Base-by-base conservation (phyloP, 2,329 filamentous ascomycete species). In the Bipolaris gigantea region DNA sequence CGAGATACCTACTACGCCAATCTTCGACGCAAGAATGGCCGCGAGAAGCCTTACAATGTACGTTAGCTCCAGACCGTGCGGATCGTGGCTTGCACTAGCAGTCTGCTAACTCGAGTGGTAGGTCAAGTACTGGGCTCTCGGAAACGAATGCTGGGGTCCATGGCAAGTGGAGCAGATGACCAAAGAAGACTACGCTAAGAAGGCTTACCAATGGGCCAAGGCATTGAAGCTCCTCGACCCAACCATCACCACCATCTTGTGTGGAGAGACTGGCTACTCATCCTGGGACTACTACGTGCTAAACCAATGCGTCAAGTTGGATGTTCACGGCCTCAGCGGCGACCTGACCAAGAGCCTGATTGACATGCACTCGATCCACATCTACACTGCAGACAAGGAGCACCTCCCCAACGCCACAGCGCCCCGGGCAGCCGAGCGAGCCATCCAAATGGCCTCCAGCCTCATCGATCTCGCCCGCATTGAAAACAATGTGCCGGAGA, bases 101-200 rank as follows among this genome's bases (percentile, higher is more conserved):
- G 1, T 6, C 42, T 41, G 13, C 42, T 33, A 41, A 46, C 13
- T 13, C 36, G 13, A 39, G 7, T 3, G 9, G 18, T 43, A 66
- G 64, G 77, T 92, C 65, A 91, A 90, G 75, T 93, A 92, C 79
- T 94, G 90, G 90, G 89, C 89, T 1, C 82, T 94, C 23, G 90
- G 90, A 9, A 94, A 94, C 74, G 85, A 88, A 65, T 81, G 81
- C 72, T 56, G 41, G 40, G 48, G 48, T 18, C 46, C 54, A 11
- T 49, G 50, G 50, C 49, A 51, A 72, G 83, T 89, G 54, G 85
- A 80, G 62, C 83, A 88, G 74, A 82, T 85, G 80, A 87, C 85
- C 59, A 85, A 87, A 70, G 85, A 87, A 65, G 84, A 83, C 74
- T 89, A 89, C 70, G 84, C 86, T 39, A 83, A 85, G 67, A 84